Percentiles rank a stretch among this genome's conserved stretches.
Evolutionary conservation across 139 green algal species (phyloP).

Genomic region (Zygnema circumcarinatum): DNA sequence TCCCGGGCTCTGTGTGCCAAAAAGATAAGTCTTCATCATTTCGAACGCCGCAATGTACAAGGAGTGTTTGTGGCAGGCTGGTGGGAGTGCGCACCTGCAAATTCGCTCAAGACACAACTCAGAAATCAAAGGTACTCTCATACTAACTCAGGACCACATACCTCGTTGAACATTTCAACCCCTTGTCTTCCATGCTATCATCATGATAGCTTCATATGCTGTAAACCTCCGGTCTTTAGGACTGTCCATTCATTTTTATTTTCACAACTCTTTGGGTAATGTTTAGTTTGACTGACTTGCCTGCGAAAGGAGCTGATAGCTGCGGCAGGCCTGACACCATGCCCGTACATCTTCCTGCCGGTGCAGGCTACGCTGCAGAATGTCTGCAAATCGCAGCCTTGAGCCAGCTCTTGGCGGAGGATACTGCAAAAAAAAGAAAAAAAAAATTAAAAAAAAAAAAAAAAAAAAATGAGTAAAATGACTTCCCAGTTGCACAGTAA

Average conservation of each 20-base stretch:
- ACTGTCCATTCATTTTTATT: too few relatives aligned
- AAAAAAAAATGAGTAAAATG: neutral
- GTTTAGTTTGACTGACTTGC: slow-evolving; percentile 16
- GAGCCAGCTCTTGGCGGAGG: slow-evolving; percentile 22
- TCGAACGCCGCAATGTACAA: slow-evolving; percentile 70
- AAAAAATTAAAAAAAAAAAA: neutral
- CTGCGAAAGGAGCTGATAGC: slow-evolving; percentile 80
- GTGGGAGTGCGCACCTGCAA: slow-evolving; percentile 14
- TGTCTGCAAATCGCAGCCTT: slow-evolving; percentile 21
- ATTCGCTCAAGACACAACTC: neutral
- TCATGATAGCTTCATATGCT: too few relatives aligned
- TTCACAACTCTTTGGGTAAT: too few relatives aligned
- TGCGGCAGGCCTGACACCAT: slow-evolving; percentile 81
- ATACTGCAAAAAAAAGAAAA: slow-evolving; percentile 26
- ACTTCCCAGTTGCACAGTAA: too few relatives aligned
- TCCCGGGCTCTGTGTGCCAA: slow-evolving; percentile 34
- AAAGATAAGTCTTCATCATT: slow-evolving; percentile 32
- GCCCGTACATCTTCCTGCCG: slow-evolving; percentile 71
- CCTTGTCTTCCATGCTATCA: too few relatives aligned
- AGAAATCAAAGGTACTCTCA: neutral
- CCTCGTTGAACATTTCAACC: too few relatives aligned
- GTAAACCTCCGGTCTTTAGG: too few relatives aligned
- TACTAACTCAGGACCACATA: too few relatives aligned
- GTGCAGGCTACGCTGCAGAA: slow-evolving; percentile 69
- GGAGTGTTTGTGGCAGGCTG: slow-evolving; percentile 68